phyloP scores from a whole-genome alignment of 2,329 filamentous ascomycete genomes.

The Chalaropsis ovoidea region DNA sequence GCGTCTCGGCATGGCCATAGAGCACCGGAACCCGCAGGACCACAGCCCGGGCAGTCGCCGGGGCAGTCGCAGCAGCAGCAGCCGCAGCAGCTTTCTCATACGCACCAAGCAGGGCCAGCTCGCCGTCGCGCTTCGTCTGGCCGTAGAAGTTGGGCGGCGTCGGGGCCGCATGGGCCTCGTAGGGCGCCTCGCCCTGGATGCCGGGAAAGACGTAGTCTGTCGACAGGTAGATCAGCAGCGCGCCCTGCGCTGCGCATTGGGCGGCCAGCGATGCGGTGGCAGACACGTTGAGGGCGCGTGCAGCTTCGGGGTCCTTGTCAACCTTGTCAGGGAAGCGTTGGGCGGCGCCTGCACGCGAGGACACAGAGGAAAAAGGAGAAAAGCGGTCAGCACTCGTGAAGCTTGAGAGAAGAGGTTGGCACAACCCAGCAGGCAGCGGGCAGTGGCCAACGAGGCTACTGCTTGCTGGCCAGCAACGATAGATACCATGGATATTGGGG shows the following conservation, averaged over 20 bases:
- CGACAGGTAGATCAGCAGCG: constrained; percentile 65
- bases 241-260: constrained; percentile 51
- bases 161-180: constrained; percentile 53
- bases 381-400: constrained; percentile 3
- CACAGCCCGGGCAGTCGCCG: constrained; percentile 48
- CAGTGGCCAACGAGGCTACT: neutral
- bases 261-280: constrained; percentile 58
- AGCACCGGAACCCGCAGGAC: constrained; percentile 74
- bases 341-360: constrained; percentile 54
- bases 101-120: constrained; percentile 54
- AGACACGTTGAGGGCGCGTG: constrained; percentile 61
- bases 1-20: constrained; percentile 63
- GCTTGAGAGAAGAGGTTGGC: neutral
- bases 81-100: constrained; percentile 41
- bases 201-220: constrained; percentile 76
- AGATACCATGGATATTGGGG: neutral
- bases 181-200: constrained; percentile 69
- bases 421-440: neutral
- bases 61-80: constrained; percentile 38
- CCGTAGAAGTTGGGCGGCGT: constrained; percentile 67
- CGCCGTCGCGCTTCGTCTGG: constrained; percentile 51
- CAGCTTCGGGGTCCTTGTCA: constrained; percentile 65
- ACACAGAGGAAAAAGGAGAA: constrained; percentile 16
- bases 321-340: constrained; percentile 83
- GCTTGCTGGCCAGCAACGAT: neutral